Conservation (phyloP, 352 stramenopile genomes). For the Phytophthora parvispora region DNA sequence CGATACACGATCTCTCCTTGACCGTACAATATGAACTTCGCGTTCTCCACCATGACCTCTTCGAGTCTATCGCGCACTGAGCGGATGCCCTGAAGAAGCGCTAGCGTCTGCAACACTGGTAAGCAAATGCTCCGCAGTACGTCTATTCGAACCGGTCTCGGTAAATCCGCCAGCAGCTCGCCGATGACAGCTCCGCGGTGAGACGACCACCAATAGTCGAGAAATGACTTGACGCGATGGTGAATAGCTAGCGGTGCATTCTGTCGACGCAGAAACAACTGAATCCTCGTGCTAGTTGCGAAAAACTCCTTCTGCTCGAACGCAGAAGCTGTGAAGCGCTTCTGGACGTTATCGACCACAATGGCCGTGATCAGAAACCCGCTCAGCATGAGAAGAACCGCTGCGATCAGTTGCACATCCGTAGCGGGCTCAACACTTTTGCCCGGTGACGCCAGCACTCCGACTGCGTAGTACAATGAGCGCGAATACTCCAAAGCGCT, state of each 20-base stretch:
- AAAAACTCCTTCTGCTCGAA: slow-evolving; percentile 72
- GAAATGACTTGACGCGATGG: slow-evolving; percentile 60
- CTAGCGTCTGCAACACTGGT: slow-evolving; percentile 52
- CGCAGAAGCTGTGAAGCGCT: slow-evolving; percentile 54
- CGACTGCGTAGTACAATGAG: slow-evolving; percentile 51
- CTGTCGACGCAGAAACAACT: slow-evolving; percentile 60
- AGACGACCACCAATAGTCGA: slow-evolving; percentile 74
- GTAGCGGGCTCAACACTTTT: slow-evolving; percentile 53
- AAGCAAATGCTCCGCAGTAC: slow-evolving; percentile 53
- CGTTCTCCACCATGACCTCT: slow-evolving; percentile 51
- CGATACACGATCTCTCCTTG: slow-evolving; percentile 66
- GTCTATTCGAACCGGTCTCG: slow-evolving; percentile 48
- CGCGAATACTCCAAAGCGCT: slow-evolving; percentile 39
- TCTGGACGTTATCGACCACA: slow-evolving; percentile 60
- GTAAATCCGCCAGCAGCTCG: slow-evolving; percentile 55
- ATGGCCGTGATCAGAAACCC: slow-evolving; percentile 48
- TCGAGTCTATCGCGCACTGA: slow-evolving; percentile 41
- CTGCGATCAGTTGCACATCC: slow-evolving; percentile 38
- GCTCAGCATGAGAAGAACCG: slow-evolving; percentile 52
- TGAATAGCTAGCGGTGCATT: slow-evolving; percentile 54
- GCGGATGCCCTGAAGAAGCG: slow-evolving; percentile 42
- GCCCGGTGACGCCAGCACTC: slow-evolving; percentile 44
- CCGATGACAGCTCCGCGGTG: slow-evolving; percentile 59
- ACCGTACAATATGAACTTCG: slow-evolving; percentile 59
- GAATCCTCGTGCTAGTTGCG: slow-evolving; percentile 51